Conservation (phyloP, 805 yeast genomes). For the Middelhovenomyces tepae region DNA sequence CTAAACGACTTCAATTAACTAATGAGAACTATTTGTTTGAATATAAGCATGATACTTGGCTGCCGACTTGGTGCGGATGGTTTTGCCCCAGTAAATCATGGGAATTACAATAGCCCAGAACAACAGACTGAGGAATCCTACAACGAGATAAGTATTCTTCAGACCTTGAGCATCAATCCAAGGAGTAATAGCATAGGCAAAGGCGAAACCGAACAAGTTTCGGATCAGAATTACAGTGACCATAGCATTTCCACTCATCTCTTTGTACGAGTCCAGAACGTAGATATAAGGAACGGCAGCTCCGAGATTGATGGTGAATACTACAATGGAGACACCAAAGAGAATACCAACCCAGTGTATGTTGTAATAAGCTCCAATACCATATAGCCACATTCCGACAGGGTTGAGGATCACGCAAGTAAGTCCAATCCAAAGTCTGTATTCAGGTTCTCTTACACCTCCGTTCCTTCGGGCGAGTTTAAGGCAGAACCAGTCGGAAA, state of each 20-base stretch:
- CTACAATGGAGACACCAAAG: conserved; percentile 33
- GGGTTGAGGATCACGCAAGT: conserved; percentile 37
- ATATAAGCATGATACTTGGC: background rate
- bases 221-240: conserved; percentile 41
- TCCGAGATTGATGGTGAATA: conserved; percentile 36
- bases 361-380: conserved; percentile 41
- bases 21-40: background rate
- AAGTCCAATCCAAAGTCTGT: conserved; percentile 39
- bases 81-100: too few relatives aligned
- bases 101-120: too few relatives aligned
- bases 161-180: conserved; percentile 39
- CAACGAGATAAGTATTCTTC: conserved; percentile 39
- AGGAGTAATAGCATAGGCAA: conserved; percentile 43
- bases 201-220: conserved; percentile 40
- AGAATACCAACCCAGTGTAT: conserved; percentile 42
- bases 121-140: too few relatives aligned
- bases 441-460: conserved; percentile 42
- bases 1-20: too few relatives aligned
- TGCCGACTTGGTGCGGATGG: too few relatives aligned
- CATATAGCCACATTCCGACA: conserved; percentile 41
- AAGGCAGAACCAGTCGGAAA: conserved; percentile 5
- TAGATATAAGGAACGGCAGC: conserved; percentile 40
- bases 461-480: conserved; percentile 21
- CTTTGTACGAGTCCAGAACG: conserved; percentile 38
- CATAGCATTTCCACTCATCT: conserved; percentile 36